These are phyloP conservation scores for Taphrina communis DNA, from an alignment of 1,139 yeast genomes.

Conservation along the genomic window DNA sequence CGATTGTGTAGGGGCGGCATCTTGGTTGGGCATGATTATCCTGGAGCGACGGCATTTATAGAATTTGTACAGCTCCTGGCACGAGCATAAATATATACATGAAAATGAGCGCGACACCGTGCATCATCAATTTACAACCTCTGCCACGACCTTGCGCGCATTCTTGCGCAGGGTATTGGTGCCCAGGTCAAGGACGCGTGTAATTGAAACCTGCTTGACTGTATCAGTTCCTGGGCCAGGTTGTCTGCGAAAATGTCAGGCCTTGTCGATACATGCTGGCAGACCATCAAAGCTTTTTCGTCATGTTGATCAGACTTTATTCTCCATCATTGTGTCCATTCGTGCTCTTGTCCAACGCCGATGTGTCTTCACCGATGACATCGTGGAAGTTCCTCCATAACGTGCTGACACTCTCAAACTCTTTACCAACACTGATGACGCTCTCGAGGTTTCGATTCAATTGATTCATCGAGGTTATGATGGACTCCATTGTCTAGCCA, in stretches of 20 bases:
- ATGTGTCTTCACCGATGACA: constrained; percentile 34
- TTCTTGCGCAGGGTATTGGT: too few relatives aligned
- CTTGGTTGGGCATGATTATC: not conserved
- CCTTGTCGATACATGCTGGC: too few relatives aligned
- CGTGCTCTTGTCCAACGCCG: constrained; percentile 12
- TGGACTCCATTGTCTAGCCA: constrained; percentile 46
- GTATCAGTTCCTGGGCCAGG: too few relatives aligned
- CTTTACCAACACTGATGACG: constrained; percentile 47
- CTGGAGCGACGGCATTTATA: constrained; percentile 20
- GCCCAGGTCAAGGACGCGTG: too few relatives aligned
- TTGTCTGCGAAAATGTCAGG: too few relatives aligned
- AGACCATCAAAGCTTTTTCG: too few relatives aligned
- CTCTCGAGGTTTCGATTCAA: constrained; percentile 48
- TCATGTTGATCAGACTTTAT: not conserved
- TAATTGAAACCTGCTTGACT: too few relatives aligned
- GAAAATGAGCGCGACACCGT: not conserved
- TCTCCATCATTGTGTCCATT: constrained; percentile 11
- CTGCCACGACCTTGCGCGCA: too few relatives aligned
- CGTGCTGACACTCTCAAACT: constrained; percentile 48
- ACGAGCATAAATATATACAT: not conserved
- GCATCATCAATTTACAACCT: not conserved
- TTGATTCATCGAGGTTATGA: constrained; percentile 47
- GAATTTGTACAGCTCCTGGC: not conserved
- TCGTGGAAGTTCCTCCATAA: constrained; percentile 48
- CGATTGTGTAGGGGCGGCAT: constrained; percentile 9